These are phyloP conservation scores for Sclerotinia spermophila DNA, from an alignment of 2,329 filamentous ascomycete genomes.

Conservation along the genomic window DNA sequence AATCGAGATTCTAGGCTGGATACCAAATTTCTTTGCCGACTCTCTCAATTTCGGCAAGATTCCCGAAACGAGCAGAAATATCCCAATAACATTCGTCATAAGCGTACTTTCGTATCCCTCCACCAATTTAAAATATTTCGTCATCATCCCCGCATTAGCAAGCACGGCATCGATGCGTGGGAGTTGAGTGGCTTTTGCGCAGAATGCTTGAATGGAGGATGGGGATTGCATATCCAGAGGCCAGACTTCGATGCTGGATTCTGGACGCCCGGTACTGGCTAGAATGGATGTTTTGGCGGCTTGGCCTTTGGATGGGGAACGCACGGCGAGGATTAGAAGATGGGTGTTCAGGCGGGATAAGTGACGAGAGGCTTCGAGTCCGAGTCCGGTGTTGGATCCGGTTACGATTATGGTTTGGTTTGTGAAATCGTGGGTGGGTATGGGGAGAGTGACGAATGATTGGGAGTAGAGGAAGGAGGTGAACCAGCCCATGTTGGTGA, in stretches of 20 bases:
- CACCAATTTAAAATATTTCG: neutral
- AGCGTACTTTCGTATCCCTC: conserved; percentile 29
- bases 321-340: conserved; percentile 43
- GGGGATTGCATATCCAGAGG: conserved; percentile 24
- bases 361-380: conserved; percentile 39
- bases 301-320: conserved; percentile 39
- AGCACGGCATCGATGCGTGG: conserved; percentile 45
- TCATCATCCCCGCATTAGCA: conserved; percentile 36
- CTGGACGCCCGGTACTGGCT: conserved; percentile 18
- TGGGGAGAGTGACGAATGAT: conserved; percentile 19
- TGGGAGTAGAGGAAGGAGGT: conserved; percentile 24
- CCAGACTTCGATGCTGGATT: conserved; percentile 27
- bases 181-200: conserved; percentile 30
- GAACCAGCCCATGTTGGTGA: neutral
- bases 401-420: conserved; percentile 17
- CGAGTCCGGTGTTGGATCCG: conserved; percentile 18
- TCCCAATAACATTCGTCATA: conserved; percentile 34
- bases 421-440: conserved; percentile 20
- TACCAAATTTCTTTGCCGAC: conserved; percentile 17
- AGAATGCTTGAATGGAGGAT: conserved; percentile 25
- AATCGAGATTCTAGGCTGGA: conserved; percentile 24
- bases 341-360: conserved; percentile 36
- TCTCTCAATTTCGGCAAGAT: conserved; percentile 32
- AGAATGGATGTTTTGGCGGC: conserved; percentile 36
- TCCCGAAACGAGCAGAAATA: conserved; percentile 31